Evolutionary conservation across 2,329 filamentous ascomycete species (phyloP), one percentile per base, ranked within the genome.

Genomic region (Alternaria incomplexa): DNA sequence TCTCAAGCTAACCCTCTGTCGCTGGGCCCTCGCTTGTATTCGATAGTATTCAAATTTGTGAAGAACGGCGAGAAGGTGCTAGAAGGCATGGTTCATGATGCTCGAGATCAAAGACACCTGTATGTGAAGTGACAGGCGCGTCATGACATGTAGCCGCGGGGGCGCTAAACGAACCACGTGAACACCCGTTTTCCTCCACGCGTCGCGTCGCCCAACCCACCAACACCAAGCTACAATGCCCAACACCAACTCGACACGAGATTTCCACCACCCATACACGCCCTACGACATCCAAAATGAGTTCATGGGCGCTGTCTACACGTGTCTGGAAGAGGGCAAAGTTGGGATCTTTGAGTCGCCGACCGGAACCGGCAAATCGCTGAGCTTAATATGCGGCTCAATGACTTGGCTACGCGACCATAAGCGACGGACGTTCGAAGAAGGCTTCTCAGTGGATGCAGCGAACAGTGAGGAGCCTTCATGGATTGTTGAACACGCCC

Each of bases 291-390:
- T 97, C 46, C 94, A 97, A 74, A 85, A 90, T 47, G 84, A 95
- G 69, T 96, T 97, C 75, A 97, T 97, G 94, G 89, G 85, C 69
- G 87, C 91, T 1, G 86, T 96, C 6, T 97, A 97, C 76, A 82
- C 88, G 53, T 92, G 93, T 63, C 87, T 97, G 25, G 89, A 96
- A 69, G 79, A 91, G 45, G 90, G 92, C 9, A 92, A 94, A 74
- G 85, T 97, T 50, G 94, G 92, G 28, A 93, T 97, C 46, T 90
- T 97, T 48, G 94, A 97, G 77, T 97, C 93, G 48, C 94, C 94
- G n/a, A 97, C 94, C 45, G 94, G 94, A 79, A 91, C 88, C 85
- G 94, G 94, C 47, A 97, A 97, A 85, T 97, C 94, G 1, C 81
- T 97, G 47, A 97, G 94, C 68, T 85, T 97, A 26, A 96, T 97